These are phyloP conservation scores for Francoa sonchifolia DNA, from an alignment of 441 rosid genomes.

Conservation along the genomic window DNA sequence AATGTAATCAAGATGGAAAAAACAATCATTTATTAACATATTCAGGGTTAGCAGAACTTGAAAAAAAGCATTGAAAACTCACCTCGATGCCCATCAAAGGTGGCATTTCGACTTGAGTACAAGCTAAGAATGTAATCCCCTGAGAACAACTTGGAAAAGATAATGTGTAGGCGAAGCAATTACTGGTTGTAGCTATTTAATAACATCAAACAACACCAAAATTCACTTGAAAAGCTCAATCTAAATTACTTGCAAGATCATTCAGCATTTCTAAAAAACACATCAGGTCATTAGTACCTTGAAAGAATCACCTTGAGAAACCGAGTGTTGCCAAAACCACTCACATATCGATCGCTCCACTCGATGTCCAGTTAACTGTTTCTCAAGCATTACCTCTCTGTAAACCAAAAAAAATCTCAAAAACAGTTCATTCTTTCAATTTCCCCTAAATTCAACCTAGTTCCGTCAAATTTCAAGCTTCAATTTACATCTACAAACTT, in stretches of 20 bases:
- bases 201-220: constrained; percentile 3
- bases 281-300: constrained; percentile 23
- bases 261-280: not conserved
- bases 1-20: no score
- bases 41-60: not conserved
- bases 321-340: constrained; percentile 86
- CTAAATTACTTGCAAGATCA: no score
- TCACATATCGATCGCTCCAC: constrained; percentile 88
- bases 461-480: not conserved
- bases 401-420: not conserved
- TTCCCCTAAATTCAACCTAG: not conserved
- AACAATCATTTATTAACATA: no score
- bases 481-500: no score
- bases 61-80: not conserved
- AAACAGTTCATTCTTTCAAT: no score
- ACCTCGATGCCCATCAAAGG: constrained; percentile 97
- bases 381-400: constrained; percentile 95
- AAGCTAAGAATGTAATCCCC: constrained; percentile 82
- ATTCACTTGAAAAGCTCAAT: not conserved
- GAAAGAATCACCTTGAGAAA: constrained; percentile 58
- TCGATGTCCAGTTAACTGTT: constrained; percentile 88
- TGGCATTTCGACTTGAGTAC: constrained; percentile 96
- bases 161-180: constrained; percentile 97
- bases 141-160: constrained; percentile 71
- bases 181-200: constrained; percentile 51